Evolutionary conservation across 805 yeast species (phyloP).

Genomic region (Ogataea philodendri): DNA sequence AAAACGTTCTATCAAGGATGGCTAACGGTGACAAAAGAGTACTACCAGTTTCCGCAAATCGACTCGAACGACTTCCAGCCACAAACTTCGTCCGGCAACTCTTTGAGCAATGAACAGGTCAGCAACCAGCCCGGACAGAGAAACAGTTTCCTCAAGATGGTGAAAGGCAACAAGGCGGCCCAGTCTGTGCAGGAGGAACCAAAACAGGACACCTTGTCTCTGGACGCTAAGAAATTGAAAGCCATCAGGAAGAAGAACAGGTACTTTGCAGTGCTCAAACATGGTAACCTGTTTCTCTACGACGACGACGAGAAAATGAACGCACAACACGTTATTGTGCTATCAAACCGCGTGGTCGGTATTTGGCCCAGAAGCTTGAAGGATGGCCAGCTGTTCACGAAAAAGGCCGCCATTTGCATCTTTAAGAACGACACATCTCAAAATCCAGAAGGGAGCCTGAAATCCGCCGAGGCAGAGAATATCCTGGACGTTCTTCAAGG

Average conservation of each 20-base stretch:
- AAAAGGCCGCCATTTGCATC: conserved; percentile 74
- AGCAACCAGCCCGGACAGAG: conserved; percentile 8
- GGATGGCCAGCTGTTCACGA: conserved; percentile 80
- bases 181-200: conserved; percentile 8
- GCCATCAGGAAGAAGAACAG: conserved; percentile 51
- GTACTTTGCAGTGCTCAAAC: conserved; percentile 71
- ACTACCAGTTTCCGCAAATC: conserved; percentile 50
- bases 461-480: conserved; percentile 46
- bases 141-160: conserved; percentile 19
- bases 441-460: too few relatives aligned
- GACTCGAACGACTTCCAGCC: conserved; percentile 28
- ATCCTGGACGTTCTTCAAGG: conserved; percentile 43
- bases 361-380: conserved; percentile 79
- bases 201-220: conserved; percentile 27
- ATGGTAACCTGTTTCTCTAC: conserved; percentile 86
- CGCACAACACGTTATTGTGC: conserved; percentile 74
- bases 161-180: conserved; percentile 16
- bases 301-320: conserved; percentile 62
- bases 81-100: conserved; percentile 10
- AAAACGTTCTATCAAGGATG: conserved; percentile 69
- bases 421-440: conserved; percentile 40
- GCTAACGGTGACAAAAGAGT: conserved; percentile 82
- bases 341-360: conserved; percentile 66
- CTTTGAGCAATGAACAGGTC: conserved; percentile 9
- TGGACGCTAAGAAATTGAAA: conserved; percentile 39